Base-by-base conservation (phyloP, 2,329 filamentous ascomycete genomes). In the Chaetoscypha palmicola region DNA sequence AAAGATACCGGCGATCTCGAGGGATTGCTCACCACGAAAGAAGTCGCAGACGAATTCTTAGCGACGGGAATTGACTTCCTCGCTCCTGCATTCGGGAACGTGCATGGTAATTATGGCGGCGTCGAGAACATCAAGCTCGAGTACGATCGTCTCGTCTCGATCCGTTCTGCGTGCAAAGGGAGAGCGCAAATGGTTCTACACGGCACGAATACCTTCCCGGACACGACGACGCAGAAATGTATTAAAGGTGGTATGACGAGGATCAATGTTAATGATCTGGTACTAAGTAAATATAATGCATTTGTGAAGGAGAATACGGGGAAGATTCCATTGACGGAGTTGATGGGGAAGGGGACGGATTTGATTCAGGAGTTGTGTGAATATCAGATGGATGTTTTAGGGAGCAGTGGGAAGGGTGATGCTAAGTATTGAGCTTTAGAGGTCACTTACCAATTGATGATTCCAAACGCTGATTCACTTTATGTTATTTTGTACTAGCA, bases 51-150 rank as follows among this genome's bases (percentile, higher is more conserved):
- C 47, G 71, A 79, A 47, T 83, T 83, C 56, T 70, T 81, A 5
- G 70, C 66, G n/a, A 81, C 79, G 4, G 79, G 79, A 1, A 80
- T 83, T 56, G 76, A 83, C 57, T 81, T 77, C 65, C 63, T 83
- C 14, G 80, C 79, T 4, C 80, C 80, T 2, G 78, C 79, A 1
- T 81, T 83, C 64, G 80, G 79, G 1, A 83, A 83, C 54, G 76
- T 83, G 22, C 80, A 84, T 65, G 79, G 79, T 0, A 74, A 77
- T 47, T 83, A 83, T 47, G 50, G 57, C 10, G 51, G 54, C 2
- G 38, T 56, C 28, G 56, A 64, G 43, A 71, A 69, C 47, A 70
- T 72, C 45, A 56, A 43, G 58, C 60, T 38, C 67, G 69, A 21
- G 60, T 69, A 12, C 58, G 63, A 38, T 66, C 71, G 58, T 48